A percentile compares a stretch with the other conserved stretches of the same genome.
Evolutionary conservation across 257 asterid species (phyloP).

Genomic region (Solanum microdontum): DNA sequence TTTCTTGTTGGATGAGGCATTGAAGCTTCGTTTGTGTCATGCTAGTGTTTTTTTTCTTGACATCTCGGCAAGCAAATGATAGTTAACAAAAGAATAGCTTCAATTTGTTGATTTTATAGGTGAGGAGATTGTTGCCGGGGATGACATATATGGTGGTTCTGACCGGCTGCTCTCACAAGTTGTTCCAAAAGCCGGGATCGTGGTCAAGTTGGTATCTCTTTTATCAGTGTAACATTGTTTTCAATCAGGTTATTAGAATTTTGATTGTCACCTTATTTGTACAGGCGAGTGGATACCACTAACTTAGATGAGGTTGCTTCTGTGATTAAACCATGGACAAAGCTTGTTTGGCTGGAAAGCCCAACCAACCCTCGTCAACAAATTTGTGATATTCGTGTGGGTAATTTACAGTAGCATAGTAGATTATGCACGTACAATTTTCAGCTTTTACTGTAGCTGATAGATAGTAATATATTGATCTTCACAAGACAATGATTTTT

Average conservation of each 20-base stretch:
- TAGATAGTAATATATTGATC: background rate
- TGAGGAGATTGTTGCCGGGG: constrained; percentile 87
- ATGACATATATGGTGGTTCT: constrained; percentile 95
- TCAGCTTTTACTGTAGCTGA: background rate
- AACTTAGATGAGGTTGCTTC: constrained; percentile 63
- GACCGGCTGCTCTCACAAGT: constrained; percentile 82
- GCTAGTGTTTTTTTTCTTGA: background rate
- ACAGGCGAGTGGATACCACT: constrained; percentile 82
- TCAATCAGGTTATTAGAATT: background rate
- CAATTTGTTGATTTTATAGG: constrained; percentile 27
- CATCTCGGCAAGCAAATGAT: background rate
- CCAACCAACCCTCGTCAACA: constrained; percentile 97
- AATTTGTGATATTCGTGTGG: constrained; percentile 74
- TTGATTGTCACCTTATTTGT: constrained; percentile 5
- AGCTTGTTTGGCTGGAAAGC: constrained; percentile 96
- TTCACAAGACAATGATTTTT: background rate
- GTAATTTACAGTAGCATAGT: background rate
- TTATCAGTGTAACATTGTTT: background rate
- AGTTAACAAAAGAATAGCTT: background rate
- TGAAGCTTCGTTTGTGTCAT: background rate
- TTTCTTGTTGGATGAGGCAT: background rate
- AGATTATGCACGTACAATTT: background rate
- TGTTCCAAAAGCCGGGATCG: constrained; percentile 64
- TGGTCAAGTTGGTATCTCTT: constrained; percentile 54
- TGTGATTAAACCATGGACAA: constrained; percentile 55